phyloP scores from a whole-genome alignment of 2,329 filamentous ascomycete genomes.

The Pseudocercospora eumusae region DNA sequence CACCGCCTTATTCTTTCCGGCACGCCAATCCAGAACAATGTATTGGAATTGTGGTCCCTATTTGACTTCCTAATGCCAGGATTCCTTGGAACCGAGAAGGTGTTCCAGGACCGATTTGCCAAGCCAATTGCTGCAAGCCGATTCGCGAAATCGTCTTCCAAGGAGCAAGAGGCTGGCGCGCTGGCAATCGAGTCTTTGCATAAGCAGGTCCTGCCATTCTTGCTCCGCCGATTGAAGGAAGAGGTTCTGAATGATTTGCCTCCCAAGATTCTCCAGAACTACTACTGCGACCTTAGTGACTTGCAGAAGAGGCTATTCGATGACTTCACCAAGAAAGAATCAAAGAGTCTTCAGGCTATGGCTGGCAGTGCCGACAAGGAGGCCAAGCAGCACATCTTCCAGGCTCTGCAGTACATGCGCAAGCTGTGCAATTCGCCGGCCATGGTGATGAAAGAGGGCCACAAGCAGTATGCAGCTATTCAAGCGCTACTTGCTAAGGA shows the following conservation, averaged over 20 bases:
- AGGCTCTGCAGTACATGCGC: constrained; percentile 98
- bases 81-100: constrained; percentile 92
- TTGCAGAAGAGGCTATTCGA: constrained; percentile 94
- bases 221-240: constrained; percentile 93
- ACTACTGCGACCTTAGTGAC: constrained; percentile 97
- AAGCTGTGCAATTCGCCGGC: constrained; percentile 98
- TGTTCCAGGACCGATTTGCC: constrained; percentile 93
- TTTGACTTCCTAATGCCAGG: constrained; percentile 99
- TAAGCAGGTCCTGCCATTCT: constrained; percentile 95
- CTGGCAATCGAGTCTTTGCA: constrained; percentile 96
- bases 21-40: constrained; percentile 97
- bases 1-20: constrained; percentile 95
- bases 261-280: constrained; percentile 98
- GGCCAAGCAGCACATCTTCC: constrained; percentile 97
- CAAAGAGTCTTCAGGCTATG: constrained; percentile 81
- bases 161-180: constrained; percentile 95
- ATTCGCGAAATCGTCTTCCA: constrained; percentile 95
- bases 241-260: constrained; percentile 95
- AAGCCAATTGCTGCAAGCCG: constrained; percentile 94
- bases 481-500: constrained; percentile 77
- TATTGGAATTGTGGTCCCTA: constrained; percentile 93
- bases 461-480: constrained; percentile 85
- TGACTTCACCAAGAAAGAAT: constrained; percentile 91
- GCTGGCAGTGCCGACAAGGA: constrained; percentile 85
- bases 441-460: constrained; percentile 90